Conservation (phyloP, 768 basidiomycete species). For the Gymnopilus junonius region DNA sequence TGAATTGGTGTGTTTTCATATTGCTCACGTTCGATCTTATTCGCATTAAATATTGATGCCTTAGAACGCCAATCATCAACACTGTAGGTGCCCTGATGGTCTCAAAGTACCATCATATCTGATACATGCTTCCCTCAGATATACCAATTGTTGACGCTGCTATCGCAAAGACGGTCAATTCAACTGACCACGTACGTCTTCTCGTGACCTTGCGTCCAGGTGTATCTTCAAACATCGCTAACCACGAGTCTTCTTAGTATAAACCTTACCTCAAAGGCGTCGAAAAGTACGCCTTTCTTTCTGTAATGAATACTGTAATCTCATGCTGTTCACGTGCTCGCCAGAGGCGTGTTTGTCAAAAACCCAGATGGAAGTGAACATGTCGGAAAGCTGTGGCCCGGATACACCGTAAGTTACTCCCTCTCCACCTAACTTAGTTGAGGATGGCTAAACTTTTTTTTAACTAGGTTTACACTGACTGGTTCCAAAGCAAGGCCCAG, state of each 20-base stretch:
- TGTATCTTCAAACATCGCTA: not conserved
- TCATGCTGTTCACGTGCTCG: not conserved
- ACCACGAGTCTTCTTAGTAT: not conserved
- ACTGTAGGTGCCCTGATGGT: not conserved
- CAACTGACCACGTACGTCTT: not conserved
- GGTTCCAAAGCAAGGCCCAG: constrained; percentile 34
- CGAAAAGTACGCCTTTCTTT: not conserved
- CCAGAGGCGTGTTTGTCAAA: not conserved
- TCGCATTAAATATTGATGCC: no score
- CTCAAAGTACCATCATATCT: no score
- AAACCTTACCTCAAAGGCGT: not conserved
- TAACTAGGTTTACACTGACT: constrained; percentile 33
- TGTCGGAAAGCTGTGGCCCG: not conserved
- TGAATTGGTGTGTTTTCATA: constrained; percentile 50
- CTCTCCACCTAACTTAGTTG: not conserved
- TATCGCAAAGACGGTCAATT: not conserved
- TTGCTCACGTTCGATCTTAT: no score
- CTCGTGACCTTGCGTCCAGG: not conserved
- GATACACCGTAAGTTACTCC: not conserved
- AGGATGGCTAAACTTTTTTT: not conserved
- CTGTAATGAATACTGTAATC: not conserved
- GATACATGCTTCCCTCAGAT: not conserved
- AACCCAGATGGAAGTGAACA: not conserved
- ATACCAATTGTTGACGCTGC: not conserved
- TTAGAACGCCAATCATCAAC: not conserved